phyloP scores from a whole-genome alignment of 129 eudicot genomes.

The Sambucus nigra region DNA sequence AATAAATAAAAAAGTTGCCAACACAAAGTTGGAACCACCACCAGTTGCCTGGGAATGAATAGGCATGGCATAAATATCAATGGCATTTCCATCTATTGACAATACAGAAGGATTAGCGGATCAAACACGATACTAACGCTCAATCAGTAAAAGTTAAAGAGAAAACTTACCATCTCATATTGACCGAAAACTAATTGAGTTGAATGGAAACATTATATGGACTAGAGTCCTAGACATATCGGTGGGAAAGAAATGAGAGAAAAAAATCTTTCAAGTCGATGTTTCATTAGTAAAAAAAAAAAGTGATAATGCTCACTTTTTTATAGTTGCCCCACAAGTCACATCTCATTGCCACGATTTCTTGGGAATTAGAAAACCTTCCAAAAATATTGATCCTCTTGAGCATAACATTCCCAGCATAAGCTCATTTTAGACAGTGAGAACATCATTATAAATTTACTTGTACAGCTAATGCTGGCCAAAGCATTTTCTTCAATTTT shows the following conservation, averaged over 20 bases:
- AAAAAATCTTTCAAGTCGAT: not conserved
- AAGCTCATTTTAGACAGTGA: not conserved
- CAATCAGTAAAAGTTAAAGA: no score
- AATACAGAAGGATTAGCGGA: no score
- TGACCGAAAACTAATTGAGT: not conserved
- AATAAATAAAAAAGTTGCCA: no score
- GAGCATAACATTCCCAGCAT: not conserved
- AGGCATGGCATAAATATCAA: no score
- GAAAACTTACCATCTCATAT: not conserved
- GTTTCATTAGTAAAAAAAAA: no score
- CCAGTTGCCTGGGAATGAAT: no score
- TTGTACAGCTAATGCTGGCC: no score
- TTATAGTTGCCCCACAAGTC: not conserved
- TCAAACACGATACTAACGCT: no score
- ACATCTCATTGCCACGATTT: not conserved
- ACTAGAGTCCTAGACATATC: not conserved
- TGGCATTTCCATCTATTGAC: no score
- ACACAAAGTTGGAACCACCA: no score
- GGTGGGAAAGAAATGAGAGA: not conserved
- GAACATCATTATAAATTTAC: no score
- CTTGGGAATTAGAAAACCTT: not conserved
- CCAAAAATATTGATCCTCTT: not conserved
- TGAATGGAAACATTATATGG: not conserved
- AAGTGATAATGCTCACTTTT: not conserved
- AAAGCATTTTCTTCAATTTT: not conserved